Evolutionary conservation across 352 stramenopile genomes (phyloP), one percentile per base, ranked within the genome.

Genomic region (Pythium apleroticum): DNA sequence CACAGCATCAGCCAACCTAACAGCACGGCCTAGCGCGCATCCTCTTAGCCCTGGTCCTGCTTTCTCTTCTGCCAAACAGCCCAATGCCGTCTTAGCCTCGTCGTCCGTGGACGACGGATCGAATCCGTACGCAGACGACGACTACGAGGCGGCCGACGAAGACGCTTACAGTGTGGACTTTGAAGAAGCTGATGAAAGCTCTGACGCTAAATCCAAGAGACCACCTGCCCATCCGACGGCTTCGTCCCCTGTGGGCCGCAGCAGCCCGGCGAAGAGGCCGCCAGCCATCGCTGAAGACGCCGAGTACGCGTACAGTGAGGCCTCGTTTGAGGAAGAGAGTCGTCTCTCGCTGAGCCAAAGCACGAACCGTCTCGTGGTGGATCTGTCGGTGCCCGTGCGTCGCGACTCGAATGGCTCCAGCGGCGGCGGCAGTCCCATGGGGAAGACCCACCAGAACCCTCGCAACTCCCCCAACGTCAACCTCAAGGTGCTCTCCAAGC

Each of bases 241-340:
- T 27, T 28, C 58, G 58, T 53, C 66, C 49, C 24, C 50, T 28
- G 28, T 28, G 14, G 28, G 49, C 15, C 49, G 49, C 14, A 55
- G 49, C 25, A 65, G 19, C 53, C 43, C 43, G 50, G 33, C 31
- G 3, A 57, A 8, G 53, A 43, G 39, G 54, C 71, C 24, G 43
- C 60, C 50, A 57, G 68, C 24, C 7, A 73, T 76, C 20, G 60
- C 57, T 28, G 76, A 79, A 25, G 72, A 76, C 25, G 63, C 71
- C 50, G 77, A 84, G 63, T 87, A 69, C 56, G 60, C 56, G 37
- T 76, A 90, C 74, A 68, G 72, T 24, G 77, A 86, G 61, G 73
- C 68, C 33, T 93, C 85, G 27, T 91, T 93, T 39, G 85, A 91
- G 57, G 72, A 85, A n/a, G 82, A 93, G 58, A 90, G 77, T 41